A percentile compares a stretch with the other conserved stretches of the same genome.
These are phyloP conservation scores for Paraphaeosphaeria sporulosa DNA, from an alignment of 2,329 filamentous ascomycete genomes.

Conservation along the genomic window DNA sequence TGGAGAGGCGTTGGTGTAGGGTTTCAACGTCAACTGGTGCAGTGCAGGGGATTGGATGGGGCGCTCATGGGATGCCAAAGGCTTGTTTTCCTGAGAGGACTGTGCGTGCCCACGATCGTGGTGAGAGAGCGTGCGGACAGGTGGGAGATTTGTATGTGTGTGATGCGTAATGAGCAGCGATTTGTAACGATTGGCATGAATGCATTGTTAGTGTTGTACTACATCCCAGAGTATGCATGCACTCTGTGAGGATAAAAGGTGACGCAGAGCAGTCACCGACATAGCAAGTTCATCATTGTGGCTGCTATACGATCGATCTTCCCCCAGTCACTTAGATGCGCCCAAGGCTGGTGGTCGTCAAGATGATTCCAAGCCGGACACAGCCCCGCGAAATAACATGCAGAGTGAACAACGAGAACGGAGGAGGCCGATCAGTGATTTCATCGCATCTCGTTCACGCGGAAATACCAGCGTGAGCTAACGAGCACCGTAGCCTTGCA, in stretches of 20 bases:
- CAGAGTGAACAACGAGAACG: not conserved
- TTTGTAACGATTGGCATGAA: not conserved
- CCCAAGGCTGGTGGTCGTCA: not conserved
- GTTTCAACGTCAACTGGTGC: no score
- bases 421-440: not conserved
- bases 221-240: no score
- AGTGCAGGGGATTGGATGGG: no score
- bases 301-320: no score
- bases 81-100: not conserved
- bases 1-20: constrained; percentile 4
- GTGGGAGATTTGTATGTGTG: not conserved
- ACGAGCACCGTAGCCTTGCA: not conserved
- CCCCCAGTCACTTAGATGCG: not conserved
- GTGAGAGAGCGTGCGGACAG: not conserved
- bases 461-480: not conserved
- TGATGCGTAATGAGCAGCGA: not conserved
- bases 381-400: not conserved
- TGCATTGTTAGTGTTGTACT: not conserved
- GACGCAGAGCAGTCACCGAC: no score
- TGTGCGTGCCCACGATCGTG: not conserved
- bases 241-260: no score
- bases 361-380: not conserved
- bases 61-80: not conserved
- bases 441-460: not conserved
- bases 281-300: no score